Evolutionary conservation across 2,329 filamentous ascomycete genomes (phyloP).

Genomic region (Cladophialophora yegresii): DNA sequence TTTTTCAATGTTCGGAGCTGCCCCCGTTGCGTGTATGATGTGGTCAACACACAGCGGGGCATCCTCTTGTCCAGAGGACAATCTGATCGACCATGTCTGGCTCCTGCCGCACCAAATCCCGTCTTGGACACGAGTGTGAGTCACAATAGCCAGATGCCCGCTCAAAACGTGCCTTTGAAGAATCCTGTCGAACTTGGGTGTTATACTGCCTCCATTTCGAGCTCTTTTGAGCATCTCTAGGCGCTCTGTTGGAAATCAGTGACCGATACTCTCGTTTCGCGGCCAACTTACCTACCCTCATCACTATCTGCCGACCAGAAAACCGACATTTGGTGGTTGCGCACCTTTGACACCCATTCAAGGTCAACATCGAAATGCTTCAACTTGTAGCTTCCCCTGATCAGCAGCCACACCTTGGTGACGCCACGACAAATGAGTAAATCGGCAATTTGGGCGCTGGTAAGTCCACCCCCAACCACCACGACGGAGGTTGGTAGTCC

Average conservation of each 20-base stretch:
- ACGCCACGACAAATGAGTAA: constrained; percentile 66
- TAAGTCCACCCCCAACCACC: constrained; percentile 73
- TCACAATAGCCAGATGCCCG: constrained; percentile 58
- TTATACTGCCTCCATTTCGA: constrained; percentile 75
- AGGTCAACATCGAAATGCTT: constrained; percentile 79
- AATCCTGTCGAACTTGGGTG: constrained; percentile 66
- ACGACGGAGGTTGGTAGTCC: constrained; percentile 56
- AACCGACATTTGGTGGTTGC: constrained; percentile 71
- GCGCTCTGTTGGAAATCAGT: constrained; percentile 52
- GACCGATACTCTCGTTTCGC: not conserved
- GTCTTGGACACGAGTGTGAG: constrained; percentile 63
- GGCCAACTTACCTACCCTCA: constrained; percentile 42
- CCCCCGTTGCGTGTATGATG: constrained; percentile 75
- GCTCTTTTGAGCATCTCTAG: constrained; percentile 66
- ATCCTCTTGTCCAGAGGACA: constrained; percentile 58
- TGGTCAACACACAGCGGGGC: constrained; percentile 60
- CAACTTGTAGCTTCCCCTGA: constrained; percentile 61
- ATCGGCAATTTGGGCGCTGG: constrained; percentile 72
- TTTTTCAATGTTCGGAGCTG: constrained; percentile 62
- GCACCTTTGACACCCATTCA: constrained; percentile 79
- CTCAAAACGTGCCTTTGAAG: constrained; percentile 61
- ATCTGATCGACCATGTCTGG: constrained; percentile 50
- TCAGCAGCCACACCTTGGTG: constrained; percentile 67
- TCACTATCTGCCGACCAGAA: constrained; percentile 78
- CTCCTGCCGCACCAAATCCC: constrained; percentile 35